Base-by-base conservation (phyloP, 495 filamentous ascomycete species). In the Aspergillus heteromorphus region DNA sequence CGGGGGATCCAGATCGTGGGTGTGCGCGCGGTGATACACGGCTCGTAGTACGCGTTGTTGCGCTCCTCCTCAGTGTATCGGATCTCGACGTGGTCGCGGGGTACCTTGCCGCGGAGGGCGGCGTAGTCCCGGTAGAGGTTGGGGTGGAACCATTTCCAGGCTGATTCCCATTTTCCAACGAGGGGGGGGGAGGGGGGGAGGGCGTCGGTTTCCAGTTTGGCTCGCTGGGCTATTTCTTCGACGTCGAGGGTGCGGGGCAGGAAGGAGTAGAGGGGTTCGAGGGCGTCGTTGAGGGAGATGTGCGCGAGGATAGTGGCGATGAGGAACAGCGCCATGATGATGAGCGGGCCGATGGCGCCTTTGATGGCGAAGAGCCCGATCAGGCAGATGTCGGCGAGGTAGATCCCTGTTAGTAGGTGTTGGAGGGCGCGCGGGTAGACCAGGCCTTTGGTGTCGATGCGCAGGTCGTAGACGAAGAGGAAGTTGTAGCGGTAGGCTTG, bases 401-500 rank as follows among this genome's bases (percentile, higher is more conserved):
- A 96, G 41, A 96, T 69, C 54, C 91, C 91, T 2, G 85, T 85
- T 45, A 93, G 79, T 49, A 93, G 79, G 63, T 96, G 91, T 65
- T 95, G 90, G 23, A 96, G 74, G 11, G 91, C 91, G 20, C 84
- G 82, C 3, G 91, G 88, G 66, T 96, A 96, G 52, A 93, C 85
- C 25, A 89, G 79, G 36, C 91, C 91, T 54, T 91, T 89, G 20
- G 91, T 96, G 69, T 96, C 91, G 68, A 95, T 83, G 48, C 80
- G 59, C 19, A 86, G 81, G 63, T 93, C 84, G 55, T 87, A 90
- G 34, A 93, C 88, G 70, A 92, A 96, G 47, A 96, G 79, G 64
- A 96, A 77, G 66, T 96, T 95, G 78, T 96, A 96, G 13, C 89
- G 82, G 78, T 90, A 96, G 17, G 91, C 89, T 51, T 93, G 73